These are phyloP conservation scores for Quercus aquifolioides DNA, from an alignment of 306 rosid species.

Conservation along the genomic window DNA sequence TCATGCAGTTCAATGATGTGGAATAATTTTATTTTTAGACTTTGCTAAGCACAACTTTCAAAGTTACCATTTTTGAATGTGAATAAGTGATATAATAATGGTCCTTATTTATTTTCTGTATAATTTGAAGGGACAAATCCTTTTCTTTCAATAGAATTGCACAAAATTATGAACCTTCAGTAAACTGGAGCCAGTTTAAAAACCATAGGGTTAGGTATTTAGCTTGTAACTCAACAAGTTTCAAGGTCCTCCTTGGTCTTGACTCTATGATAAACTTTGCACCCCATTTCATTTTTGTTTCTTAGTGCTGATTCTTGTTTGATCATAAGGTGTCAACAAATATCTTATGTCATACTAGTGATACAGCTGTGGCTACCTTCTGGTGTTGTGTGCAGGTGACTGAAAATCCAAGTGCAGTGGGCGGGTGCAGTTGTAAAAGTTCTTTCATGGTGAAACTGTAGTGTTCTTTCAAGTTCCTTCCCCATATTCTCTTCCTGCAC, in stretches of 20 bases:
- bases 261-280: neutral
- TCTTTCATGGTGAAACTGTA: slow-evolving; percentile 91
- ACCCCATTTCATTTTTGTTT: neutral
- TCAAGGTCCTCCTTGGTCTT: neutral
- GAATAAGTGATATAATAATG: neutral
- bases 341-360: neutral
- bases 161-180: neutral
- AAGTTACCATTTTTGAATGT: neutral
- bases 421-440: slow-evolving; percentile 93
- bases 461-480: slow-evolving; percentile 10
- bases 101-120: neutral
- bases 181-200: neutral
- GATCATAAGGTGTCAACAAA: neutral
- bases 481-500: neutral
- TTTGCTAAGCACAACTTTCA: neutral
- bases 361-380: neutral
- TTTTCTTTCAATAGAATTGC: neutral
- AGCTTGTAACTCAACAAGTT: neutral
- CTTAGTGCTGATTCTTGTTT: neutral
- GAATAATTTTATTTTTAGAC: neutral
- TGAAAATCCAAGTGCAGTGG: slow-evolving; percentile 90
- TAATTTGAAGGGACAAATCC: neutral
- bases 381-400: slow-evolving; percentile 62
- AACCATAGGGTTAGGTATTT: neutral
- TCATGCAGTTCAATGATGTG: neutral